Conservation (phyloP, 2,329 filamentous ascomycete species). For the Paraphoma chrysanthemicola region DNA sequence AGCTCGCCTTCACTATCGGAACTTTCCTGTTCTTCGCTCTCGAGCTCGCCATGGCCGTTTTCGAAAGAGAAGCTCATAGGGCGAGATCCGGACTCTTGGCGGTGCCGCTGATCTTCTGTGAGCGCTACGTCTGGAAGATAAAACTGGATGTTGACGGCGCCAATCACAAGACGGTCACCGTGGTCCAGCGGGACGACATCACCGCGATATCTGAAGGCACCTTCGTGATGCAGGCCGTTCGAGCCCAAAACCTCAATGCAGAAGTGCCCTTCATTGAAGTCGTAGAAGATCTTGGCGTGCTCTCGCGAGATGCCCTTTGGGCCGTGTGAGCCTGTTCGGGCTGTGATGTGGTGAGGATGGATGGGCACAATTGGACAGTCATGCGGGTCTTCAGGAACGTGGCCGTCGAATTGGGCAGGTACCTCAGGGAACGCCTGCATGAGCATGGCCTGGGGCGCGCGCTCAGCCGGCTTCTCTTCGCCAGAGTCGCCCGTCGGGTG, state of each 20-base stretch:
- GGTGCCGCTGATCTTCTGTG: conserved; percentile 58
- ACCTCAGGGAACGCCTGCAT: conserved; percentile 45
- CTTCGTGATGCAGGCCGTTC: conserved; percentile 67
- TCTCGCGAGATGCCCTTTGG: conserved; percentile 77
- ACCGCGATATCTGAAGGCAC: conserved; percentile 25
- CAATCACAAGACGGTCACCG: conserved; percentile 73
- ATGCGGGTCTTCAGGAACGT: conserved; percentile 65
- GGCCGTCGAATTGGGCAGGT: conserved; percentile 61
- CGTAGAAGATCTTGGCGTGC: conserved; percentile 76
- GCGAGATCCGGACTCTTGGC: conserved; percentile 59
- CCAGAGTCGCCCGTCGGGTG: conserved; percentile 43
- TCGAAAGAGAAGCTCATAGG: conserved; percentile 79
- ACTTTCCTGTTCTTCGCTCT: conserved; percentile 54
- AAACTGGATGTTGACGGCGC: conserved; percentile 72
- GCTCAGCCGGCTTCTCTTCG: conserved; percentile 35
- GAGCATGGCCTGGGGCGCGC: conserved; percentile 43
- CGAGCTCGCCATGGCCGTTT: conserved; percentile 63
- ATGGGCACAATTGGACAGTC: conserved; percentile 73
- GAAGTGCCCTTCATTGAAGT: conserved; percentile 67
- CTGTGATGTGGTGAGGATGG: conserved; percentile 63
- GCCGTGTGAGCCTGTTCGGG: conserved; percentile 59
- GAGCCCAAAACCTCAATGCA: conserved; percentile 68
- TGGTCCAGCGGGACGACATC: conserved; percentile 61
- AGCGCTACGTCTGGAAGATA: conserved; percentile 62
- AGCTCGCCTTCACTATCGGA: conserved; percentile 40